Conservation (phyloP, 2,329 filamentous ascomycete species). For the Chlorencoelia australis region DNA sequence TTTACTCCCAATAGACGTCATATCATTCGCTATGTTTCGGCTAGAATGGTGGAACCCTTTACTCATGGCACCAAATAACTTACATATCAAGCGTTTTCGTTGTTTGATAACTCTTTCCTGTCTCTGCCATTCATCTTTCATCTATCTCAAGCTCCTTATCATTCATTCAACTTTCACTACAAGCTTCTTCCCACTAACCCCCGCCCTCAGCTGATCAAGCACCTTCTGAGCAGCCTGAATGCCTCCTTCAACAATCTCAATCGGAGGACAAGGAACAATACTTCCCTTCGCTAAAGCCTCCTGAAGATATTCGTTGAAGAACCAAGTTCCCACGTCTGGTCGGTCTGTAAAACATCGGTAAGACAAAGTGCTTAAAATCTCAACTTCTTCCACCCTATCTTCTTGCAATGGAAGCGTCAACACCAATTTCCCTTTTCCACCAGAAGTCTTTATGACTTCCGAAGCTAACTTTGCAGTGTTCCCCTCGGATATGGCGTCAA, state of each 20-base stretch:
- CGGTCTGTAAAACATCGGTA: not conserved
- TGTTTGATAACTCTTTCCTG: too few relatives aligned
- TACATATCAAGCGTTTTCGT: too few relatives aligned
- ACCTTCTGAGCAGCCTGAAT: slow-evolving; percentile 6
- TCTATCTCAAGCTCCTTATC: not conserved
- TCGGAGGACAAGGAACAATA: slow-evolving; percentile 8
- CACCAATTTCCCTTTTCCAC: slow-evolving; percentile 6
- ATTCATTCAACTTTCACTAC: slow-evolving; percentile 8
- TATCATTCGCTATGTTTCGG: too few relatives aligned
- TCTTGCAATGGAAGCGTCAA: slow-evolving; percentile 4
- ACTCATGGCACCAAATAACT: too few relatives aligned
- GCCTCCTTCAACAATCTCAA: slow-evolving; percentile 13
- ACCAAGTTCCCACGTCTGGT: slow-evolving; percentile 9
- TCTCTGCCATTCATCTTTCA: too few relatives aligned
- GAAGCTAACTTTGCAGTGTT: slow-evolving; percentile 1
- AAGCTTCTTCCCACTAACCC: slow-evolving; percentile 17
- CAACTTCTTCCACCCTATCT: slow-evolving; percentile 4
- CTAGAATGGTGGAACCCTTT: too few relatives aligned
- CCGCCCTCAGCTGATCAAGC: slow-evolving; percentile 11
- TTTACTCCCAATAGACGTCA: too few relatives aligned
- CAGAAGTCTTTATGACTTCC: slow-evolving; percentile 6
- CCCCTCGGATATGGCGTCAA: slow-evolving; percentile 9
- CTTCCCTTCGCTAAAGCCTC: slow-evolving; percentile 7
- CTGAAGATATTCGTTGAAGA: slow-evolving; percentile 13
- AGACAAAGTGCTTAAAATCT: slow-evolving; percentile 4